Base-by-base conservation (phyloP, 805 yeast species). In the Metschnikowia baotianmanensis region DNA sequence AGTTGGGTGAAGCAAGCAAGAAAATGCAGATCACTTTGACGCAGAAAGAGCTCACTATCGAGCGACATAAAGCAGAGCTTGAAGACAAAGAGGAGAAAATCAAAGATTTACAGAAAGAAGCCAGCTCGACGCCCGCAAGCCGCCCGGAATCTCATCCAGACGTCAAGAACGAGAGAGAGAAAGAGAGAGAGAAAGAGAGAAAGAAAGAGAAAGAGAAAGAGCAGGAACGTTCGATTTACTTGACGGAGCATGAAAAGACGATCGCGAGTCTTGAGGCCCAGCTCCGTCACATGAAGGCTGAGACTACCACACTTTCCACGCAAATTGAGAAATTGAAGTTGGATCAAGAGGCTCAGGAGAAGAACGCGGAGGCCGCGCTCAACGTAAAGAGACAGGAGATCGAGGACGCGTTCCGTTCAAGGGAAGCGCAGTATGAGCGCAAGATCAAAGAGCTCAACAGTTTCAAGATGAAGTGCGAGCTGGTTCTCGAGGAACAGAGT, bases 401-500 rank as follows among this genome's bases (percentile, higher is more conserved):
- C 13, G 54, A 56, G 6, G 61, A 61, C 12, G 56, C 52, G 9
- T 41, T 64, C 12, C 48, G 57, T 15, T 39, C 52, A 10, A 49
- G 55, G 25, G 50, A 56, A 4, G 47, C 46, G 1, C 65, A 56
- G 23, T 59, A 62, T 43, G 73, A 69, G 36, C 59, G 56, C 34
- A 63, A 57, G 36, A 57, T 69, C 19, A 64, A 62, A 40, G 72
- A 69, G 31, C 50, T 69, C 16, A 46, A 53, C 11, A 46, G 56
- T 13, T 51, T 58, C 5, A 46, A 67, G 2, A 42, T 57, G 10
- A 62, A 55, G 48, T 68, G 58, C 44, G 75, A 69, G 46, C 47
- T 53, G 1, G 42, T 63, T 16, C 40, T 69, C 3, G 72, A 67
- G 33, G 72, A 68, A 36, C 65, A 66, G 43, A 62, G 67, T 39